Base-by-base conservation (phyloP, 192 early-diverging fungal genomes). In the Diversispora eburnea region DNA sequence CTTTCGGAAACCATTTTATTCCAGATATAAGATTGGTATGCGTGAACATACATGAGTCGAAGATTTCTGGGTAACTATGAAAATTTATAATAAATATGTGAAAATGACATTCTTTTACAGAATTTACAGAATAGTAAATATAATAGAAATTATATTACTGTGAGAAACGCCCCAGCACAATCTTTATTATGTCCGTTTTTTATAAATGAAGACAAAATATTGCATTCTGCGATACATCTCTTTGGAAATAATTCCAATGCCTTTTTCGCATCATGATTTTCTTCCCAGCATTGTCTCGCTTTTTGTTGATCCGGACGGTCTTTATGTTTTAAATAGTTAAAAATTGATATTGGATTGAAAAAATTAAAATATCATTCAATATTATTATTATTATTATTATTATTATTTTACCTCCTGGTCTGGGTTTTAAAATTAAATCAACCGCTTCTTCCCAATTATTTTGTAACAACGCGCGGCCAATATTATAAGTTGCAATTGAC, bases 21-120 rank as follows among this genome's bases (percentile, higher is more conserved):
- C 96, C 96, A 99, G 17, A 98, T 79, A 62, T 84, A 91, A 20
- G 93, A 95, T 83, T 99, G 98, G 75, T 97, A 98, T 10, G 95
- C 91, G 80, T 99, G 98, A 55, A 94, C 84, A 81, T 99, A 99
- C 91, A 99, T 93, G 33, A 91, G 72, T 3, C 90, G 79, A 81
- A 98, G 79, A 78, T 93, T 94, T 48, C 91, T 82, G 56, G 95
- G 95, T 25, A 98, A 87, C 77, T 91, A 77, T 3, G 43, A 63
- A 61, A 25, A 49, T 68, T 7, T 12, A 9, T n/a, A 57, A 57
- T 58, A 22, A 39, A 13, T n/a, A 49, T 39, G 48, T 62, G 25
- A 55, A 33, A 41, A 17, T 10, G 25, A 65, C 42, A 22, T 48
- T 57, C 4, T 10, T 17, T 54, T 17, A 17, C n/a, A 54, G 12